Evolutionary conservation across 23 red algal species (phyloP), one percentile per base, ranked within the genome.

Genomic region (Gracilaria domingensis): DNA sequence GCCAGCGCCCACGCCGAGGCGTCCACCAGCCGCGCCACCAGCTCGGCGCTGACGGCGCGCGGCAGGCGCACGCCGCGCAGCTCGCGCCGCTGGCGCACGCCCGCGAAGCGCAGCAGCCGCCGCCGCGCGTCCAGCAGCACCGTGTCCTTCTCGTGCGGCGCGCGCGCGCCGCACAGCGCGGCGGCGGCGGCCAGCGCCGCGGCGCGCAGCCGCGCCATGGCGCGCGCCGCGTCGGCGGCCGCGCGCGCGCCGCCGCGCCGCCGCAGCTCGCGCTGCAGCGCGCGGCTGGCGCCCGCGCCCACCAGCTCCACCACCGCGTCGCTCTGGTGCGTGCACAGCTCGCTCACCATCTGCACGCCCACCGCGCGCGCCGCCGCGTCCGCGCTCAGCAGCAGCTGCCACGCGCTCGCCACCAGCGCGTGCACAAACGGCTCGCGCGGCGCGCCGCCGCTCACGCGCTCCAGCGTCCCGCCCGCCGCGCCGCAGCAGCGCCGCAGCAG

Each of bases 291-390:
- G 16, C 36, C 45, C 37, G 36, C 12, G 18, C 69, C 69, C 12
- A 74, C 45, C 39, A 45, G 14, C 5, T 45, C 20, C 39, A 74
- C 39, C 7, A 74, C 69, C 0, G 11, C 69, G 18, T 74, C 69
- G 39, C 37, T 44, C 4, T 74, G 37, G 69, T 29, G 45, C 34
- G 69, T 74, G 69, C 69, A 74, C 69, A 74, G 3, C 5, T 38
- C 69, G 39, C 69, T 74, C 39, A 74, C 0, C 69, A 74, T 74
- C 28, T 74, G 6, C 69, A 44, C 69, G 6, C 69, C 69, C 12
- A 74, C 39, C 39, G 69, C 45, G 69, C 69, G 69, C 34, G 28
- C 34, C 1, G 6, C 16, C 36, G 69, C 36, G 69, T 45, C 4
- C 59, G 30, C 59, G 59, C 59, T 64, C 24, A 30, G 59, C 59